Percentiles rank a stretch among this genome's conserved stretches.
Evolutionary conservation across 257 asterid species (phyloP).

Genomic region (Phtheirospermum japonicum): DNA sequence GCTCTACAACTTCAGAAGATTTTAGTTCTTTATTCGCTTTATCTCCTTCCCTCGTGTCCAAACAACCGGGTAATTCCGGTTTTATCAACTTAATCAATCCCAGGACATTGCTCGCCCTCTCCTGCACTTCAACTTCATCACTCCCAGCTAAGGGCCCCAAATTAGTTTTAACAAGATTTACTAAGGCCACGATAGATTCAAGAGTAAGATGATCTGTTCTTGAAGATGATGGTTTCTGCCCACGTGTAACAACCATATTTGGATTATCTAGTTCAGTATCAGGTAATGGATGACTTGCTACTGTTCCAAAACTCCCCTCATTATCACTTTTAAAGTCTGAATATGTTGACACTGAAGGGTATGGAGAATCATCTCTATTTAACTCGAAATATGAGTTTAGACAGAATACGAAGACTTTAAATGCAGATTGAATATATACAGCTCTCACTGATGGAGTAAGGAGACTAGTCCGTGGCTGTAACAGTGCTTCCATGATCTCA

Average conservation of each 20-base stretch:
- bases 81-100: conserved; percentile 65
- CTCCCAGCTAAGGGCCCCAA: conserved; percentile 67
- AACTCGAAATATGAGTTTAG: conserved; percentile 48
- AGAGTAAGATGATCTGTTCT: conserved; percentile 36
- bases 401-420: conserved; percentile 74
- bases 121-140: conserved; percentile 83
- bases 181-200: conserved; percentile 51
- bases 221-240: conserved; percentile 34
- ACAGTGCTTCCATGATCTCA: conserved; percentile 83
- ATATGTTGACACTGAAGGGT: conserved; percentile 34
- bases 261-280: conserved; percentile 50
- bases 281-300: conserved; percentile 31
- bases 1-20: conserved; percentile 45
- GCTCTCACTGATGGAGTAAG: conserved; percentile 72
- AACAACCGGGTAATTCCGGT: conserved; percentile 43
- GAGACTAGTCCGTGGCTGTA: conserved; percentile 82
- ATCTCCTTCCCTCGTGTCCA: conserved; percentile 38
- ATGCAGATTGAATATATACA: conserved; percentile 75
- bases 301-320: conserved; percentile 36
- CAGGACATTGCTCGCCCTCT: conserved; percentile 74
- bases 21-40: conserved; percentile 32
- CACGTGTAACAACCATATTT: conserved; percentile 32
- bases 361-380: conserved; percentile 37
- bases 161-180: conserved; percentile 61
- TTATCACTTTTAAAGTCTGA: conserved; percentile 28